Evolutionary conservation across 352 stramenopile genomes (phyloP).

Genomic region (Peronospora tabacina): DNA sequence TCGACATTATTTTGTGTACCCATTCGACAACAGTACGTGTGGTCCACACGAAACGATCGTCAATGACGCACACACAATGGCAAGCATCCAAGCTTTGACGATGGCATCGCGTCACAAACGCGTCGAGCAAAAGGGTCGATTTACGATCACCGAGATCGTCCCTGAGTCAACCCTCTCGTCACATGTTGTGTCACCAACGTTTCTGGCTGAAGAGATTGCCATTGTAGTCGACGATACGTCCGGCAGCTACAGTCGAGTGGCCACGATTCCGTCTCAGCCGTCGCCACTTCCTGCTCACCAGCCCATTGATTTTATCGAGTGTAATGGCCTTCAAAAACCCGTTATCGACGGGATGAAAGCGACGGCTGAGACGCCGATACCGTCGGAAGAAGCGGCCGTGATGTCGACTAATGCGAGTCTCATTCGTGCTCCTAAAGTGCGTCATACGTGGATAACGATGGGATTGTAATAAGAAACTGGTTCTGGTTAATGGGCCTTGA

Average conservation of each 20-base stretch:
- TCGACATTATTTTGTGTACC: not conserved
- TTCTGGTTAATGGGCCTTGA: too few species aligned
- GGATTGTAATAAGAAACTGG: too few species aligned
- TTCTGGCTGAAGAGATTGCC: conserved; percentile 20
- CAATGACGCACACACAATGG: not conserved
- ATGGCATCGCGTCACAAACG: conserved; percentile 40
- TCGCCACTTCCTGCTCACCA: conserved; percentile 1
- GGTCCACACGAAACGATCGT: not conserved
- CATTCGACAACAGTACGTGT: too few species aligned
- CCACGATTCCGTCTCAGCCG: conserved; percentile 13
- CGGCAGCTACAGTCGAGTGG: conserved; percentile 12
- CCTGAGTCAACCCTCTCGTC: conserved; percentile 42
- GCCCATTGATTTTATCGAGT: conserved; percentile 4
- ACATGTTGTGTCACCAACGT: conserved; percentile 14
- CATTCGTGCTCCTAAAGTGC: conserved; percentile 8
- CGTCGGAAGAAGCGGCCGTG: conserved; percentile 15
- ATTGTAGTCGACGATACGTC: conserved; percentile 8
- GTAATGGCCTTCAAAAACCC: too few species aligned
- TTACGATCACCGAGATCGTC: conserved; percentile 78
- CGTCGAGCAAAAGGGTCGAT: conserved; percentile 68
- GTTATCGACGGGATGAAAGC: too few species aligned
- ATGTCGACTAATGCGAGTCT: conserved; percentile 6
- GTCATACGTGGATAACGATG: not conserved
- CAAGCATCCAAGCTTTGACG: not conserved
- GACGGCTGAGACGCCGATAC: too few species aligned